phyloP scores from a whole-genome alignment of 352 stramenopile genomes.

The Phytopythium montanum region DNA sequence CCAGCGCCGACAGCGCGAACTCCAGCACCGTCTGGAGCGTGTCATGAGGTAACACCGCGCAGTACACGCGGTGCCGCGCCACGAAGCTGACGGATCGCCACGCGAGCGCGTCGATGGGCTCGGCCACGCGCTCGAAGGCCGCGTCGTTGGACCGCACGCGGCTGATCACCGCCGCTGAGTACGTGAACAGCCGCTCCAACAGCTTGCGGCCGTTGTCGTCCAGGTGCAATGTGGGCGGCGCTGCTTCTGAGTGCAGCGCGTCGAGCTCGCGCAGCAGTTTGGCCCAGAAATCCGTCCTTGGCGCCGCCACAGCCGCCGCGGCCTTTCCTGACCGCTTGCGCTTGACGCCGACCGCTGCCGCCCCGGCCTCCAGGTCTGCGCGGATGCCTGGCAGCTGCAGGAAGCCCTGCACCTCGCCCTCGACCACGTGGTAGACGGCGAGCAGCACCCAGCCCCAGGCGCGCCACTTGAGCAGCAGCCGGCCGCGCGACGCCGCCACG shows the following conservation, averaged over 20 bases:
- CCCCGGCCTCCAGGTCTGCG: not conserved
- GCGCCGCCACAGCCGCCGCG: slow-evolving; percentile 18
- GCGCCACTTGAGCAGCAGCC: slow-evolving; percentile 68
- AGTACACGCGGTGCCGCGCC: slow-evolving; percentile 65
- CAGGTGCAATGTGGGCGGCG: slow-evolving; percentile 55
- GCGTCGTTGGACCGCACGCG: slow-evolving; percentile 20
- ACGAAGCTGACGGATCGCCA: slow-evolving; percentile 62
- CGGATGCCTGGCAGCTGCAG: slow-evolving; percentile 13
- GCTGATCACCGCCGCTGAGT: slow-evolving; percentile 45
- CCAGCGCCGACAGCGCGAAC: slow-evolving; percentile 46
- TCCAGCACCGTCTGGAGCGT: slow-evolving; percentile 55
- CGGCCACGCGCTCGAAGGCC: slow-evolving; percentile 21
- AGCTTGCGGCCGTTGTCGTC: slow-evolving; percentile 69
- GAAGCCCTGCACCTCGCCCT: slow-evolving; percentile 42
- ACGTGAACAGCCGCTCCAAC: slow-evolving; percentile 52
- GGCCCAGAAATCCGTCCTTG: slow-evolving; percentile 48
- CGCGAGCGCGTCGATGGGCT: slow-evolving; percentile 57
- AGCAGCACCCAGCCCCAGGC: slow-evolving; percentile 61
- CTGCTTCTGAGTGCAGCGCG: slow-evolving; percentile 40
- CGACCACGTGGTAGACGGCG: slow-evolving; percentile 42
- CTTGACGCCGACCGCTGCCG: slow-evolving; percentile 14
- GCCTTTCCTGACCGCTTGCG: slow-evolving; percentile 17
- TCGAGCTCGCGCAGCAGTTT: slow-evolving; percentile 63
- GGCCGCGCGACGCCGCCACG: slow-evolving; percentile 26
- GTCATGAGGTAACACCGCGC: slow-evolving; percentile 44